phyloP scores from a whole-genome alignment of 441 rosid genomes.

The Rhodomyrtus psidioides region DNA sequence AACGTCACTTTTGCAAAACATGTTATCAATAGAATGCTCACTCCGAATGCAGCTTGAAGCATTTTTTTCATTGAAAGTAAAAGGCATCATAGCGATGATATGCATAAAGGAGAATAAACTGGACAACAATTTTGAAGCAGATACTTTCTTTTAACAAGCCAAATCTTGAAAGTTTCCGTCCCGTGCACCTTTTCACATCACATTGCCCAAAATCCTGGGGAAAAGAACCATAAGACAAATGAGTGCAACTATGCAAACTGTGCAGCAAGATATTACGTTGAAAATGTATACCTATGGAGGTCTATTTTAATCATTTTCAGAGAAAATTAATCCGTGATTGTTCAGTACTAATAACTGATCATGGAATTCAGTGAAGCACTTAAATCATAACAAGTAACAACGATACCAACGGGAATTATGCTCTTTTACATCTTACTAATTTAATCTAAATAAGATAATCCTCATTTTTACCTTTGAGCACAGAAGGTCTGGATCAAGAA shows the following conservation, averaged over 20 bases:
- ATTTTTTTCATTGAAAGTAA: neutral
- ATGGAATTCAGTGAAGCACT: neutral
- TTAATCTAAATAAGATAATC: neutral
- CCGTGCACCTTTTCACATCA: constrained; percentile 95
- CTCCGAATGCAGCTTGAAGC: neutral
- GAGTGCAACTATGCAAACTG: neutral
- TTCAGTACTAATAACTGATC: neutral
- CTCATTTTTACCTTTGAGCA: neutral
- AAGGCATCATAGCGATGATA: neutral
- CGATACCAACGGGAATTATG: neutral
- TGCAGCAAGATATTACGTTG: neutral
- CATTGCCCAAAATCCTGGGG: constrained; percentile 92
- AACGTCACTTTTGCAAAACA: neutral
- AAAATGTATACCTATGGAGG: neutral
- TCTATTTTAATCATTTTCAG: neutral
- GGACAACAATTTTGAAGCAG: neutral
- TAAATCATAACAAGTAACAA: neutral
- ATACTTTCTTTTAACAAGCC: constrained; percentile 80
- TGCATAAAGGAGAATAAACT: neutral
- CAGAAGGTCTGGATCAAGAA: neutral
- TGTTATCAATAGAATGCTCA: neutral
- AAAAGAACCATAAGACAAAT: neutral
- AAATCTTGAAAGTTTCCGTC: constrained; percentile 92
- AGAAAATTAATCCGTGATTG: neutral
- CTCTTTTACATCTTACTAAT: neutral